These are phyloP conservation scores for Kluyveromyces dobzhanskii DNA, from an alignment of 805 yeast species.

Conservation along the genomic window DNA sequence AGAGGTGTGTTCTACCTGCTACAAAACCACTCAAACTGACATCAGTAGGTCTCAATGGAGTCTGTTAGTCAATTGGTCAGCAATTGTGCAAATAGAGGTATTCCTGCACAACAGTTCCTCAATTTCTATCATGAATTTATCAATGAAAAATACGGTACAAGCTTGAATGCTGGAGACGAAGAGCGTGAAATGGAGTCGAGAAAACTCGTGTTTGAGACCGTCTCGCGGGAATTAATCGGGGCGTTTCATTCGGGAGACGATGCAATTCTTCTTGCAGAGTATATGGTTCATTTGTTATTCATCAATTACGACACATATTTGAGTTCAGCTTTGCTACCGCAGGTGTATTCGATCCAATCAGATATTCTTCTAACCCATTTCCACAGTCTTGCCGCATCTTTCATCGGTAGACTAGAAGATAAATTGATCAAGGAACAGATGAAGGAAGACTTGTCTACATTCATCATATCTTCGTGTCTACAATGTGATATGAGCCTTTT, in stretches of 20 bases:
- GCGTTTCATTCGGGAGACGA: conserved; percentile 9
- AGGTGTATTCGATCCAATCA: conserved; percentile 13
- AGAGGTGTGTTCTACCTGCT: too few species aligned
- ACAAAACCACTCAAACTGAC: too few species aligned
- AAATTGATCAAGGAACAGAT: conserved; percentile 24
- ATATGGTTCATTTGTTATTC: conserved; percentile 23
- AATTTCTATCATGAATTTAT: conserved; percentile 27
- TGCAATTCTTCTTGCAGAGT: conserved; percentile 15
- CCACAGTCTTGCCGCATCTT: conserved; percentile 21
- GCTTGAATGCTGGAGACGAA: conserved; percentile 5
- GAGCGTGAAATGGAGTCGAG: conserved; percentile 4
- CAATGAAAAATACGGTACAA: conserved; percentile 19
- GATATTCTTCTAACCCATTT: conserved; percentile 18
- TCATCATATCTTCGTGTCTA: conserved; percentile 21
- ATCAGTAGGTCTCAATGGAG: conserved; percentile 8
- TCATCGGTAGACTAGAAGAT: conserved; percentile 21
- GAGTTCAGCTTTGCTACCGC: conserved; percentile 18
- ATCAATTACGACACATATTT: conserved; percentile 24
- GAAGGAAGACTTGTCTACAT: conserved; percentile 15
- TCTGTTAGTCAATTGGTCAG: conserved; percentile 18
- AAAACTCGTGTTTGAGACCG: conserved; percentile 4
- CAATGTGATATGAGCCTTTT: conserved; percentile 8
- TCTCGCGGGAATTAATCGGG: conserved; percentile 10
- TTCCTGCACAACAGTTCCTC: conserved; percentile 22
- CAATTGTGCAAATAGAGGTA: conserved; percentile 23